A percentile compares a stretch with the other conserved stretches of the same genome.
These are phyloP conservation scores for Linum usitatissimum DNA, from an alignment of 345 rosid species.

Conservation along the genomic window DNA sequence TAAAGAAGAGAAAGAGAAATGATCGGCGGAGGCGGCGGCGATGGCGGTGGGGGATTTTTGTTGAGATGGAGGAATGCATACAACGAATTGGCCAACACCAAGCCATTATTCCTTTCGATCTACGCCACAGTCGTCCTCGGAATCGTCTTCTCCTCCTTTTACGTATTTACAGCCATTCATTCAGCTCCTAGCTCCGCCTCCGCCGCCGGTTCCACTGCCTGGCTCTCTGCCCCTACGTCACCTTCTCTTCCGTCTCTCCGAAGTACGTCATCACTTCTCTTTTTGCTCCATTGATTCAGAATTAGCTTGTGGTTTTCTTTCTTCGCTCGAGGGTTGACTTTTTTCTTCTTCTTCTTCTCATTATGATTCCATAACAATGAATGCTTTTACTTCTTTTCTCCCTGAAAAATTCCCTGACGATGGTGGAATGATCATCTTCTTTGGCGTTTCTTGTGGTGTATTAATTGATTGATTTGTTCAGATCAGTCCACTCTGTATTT, in stretches of 20 bases:
- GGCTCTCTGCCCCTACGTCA: slow-evolving; percentile 49
- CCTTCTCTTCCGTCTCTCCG: slow-evolving; percentile 19
- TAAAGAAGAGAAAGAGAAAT: background rate
- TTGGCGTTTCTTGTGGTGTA: background rate
- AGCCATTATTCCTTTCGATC: slow-evolving; percentile 73
- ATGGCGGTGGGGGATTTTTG: background rate
- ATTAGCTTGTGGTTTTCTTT: background rate
- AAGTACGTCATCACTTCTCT: slow-evolving; percentile 8
- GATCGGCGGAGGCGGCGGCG: background rate
- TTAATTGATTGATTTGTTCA: background rate
- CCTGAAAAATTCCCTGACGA: background rate
- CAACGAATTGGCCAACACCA: slow-evolving; percentile 54
- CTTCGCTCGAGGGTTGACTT: slow-evolving; percentile 1
- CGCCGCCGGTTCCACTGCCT: slow-evolving; percentile 31
- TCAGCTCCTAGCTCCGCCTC: slow-evolving; percentile 31
- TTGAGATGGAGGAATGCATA: slow-evolving; percentile 46
- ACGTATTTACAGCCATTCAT: slow-evolving; percentile 78
- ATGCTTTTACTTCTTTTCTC: background rate
- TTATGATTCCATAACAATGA: background rate
- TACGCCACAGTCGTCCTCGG: slow-evolving; percentile 75
- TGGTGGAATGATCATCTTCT: background rate
- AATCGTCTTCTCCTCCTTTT: slow-evolving; percentile 59
- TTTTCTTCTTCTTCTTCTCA: background rate
- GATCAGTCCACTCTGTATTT: background rate
- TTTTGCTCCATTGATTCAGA: background rate